Evolutionary conservation across 441 rosid species (phyloP).

Genomic region (Pelargonium fulgidum): DNA sequence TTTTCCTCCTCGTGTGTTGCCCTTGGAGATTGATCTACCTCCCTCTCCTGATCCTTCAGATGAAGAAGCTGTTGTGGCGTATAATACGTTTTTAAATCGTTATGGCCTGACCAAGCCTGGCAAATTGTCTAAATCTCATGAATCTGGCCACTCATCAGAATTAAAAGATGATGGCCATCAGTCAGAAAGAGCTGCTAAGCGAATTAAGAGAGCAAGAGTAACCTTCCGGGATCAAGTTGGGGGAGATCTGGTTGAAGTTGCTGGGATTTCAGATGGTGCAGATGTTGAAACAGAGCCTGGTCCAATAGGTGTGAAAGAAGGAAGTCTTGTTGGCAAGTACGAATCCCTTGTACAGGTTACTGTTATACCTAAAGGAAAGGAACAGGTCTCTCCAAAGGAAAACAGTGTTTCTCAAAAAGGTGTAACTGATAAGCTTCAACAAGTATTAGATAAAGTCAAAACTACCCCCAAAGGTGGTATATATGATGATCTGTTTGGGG

Average conservation of each 20-base stretch:
- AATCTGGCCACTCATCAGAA: conserved; percentile 23
- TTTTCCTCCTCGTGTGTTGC: conserved; percentile 50
- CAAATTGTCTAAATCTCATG: conserved; percentile 24
- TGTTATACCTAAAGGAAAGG: conserved; percentile 75
- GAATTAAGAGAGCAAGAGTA: conserved; percentile 54
- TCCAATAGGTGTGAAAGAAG: conserved; percentile 87
- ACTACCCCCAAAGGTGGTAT: conserved; percentile 49
- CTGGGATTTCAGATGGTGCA: conserved; percentile 90
- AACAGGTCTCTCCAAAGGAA: conserved; percentile 37
- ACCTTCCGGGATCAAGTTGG: conserved; percentile 79
- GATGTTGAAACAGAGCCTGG: conserved; percentile 96
- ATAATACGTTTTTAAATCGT: conserved; percentile 81
- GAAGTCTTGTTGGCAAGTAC: conserved; percentile 94
- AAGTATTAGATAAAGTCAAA: conserved; percentile 61
- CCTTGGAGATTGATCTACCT: conserved; percentile 62
- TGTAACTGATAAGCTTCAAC: conserved; percentile 64
- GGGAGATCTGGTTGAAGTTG: conserved; percentile 82
- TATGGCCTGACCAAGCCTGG: conserved; percentile 51
- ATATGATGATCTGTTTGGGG: conserved; percentile 76
- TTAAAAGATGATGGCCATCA: conserved; percentile 30
- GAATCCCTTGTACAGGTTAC: conserved; percentile 76
- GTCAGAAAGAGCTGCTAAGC: conserved; percentile 44
- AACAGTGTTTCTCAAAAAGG: conserved; percentile 39
- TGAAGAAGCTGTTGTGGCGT: conserved; percentile 76
- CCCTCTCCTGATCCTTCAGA: conserved; percentile 76